A percentile compares a stretch with the other conserved stretches of the same genome.
Evolutionary conservation across 1,139 yeast genomes (phyloP).

Genomic region (Debaryomycetaceae sp.): DNA sequence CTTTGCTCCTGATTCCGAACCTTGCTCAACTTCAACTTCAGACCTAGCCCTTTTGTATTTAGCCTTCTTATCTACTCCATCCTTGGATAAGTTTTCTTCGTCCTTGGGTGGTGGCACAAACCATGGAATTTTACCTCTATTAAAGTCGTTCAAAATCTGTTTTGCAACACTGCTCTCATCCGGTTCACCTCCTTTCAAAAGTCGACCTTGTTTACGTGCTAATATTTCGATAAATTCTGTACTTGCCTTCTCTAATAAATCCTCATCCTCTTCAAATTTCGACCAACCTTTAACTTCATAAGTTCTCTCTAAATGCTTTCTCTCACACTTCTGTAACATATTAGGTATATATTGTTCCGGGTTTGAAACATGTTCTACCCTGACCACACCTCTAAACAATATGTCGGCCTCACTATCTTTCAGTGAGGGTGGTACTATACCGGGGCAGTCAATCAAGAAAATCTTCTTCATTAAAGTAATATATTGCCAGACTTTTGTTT

Average conservation of each 20-base stretch:
- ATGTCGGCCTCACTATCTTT: constrained; percentile 93
- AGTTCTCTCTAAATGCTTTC: constrained; percentile 90
- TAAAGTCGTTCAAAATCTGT: constrained; percentile 87
- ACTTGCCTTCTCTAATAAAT: constrained; percentile 49
- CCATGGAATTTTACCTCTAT: constrained; percentile 98
- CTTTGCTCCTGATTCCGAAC: constrained; percentile 9
- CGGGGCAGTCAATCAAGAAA: constrained; percentile 95
- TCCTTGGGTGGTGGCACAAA: constrained; percentile 90
- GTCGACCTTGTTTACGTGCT: constrained; percentile 90
- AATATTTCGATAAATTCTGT: constrained; percentile 82
- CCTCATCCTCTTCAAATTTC: constrained; percentile 39
- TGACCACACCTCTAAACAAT: constrained; percentile 91
- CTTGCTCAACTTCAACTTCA: constrained; percentile 31
- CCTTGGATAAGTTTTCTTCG: constrained; percentile 50
- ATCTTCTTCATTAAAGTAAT: constrained; percentile 94
- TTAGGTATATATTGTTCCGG: constrained; percentile 97
- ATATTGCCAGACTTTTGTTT: constrained; percentile 98
- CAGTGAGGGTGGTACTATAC: constrained; percentile 93
- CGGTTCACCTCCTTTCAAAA: constrained; percentile 96
- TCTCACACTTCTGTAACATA: constrained; percentile 77
- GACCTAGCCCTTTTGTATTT: constrained; percentile 50
- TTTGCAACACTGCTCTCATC: constrained; percentile 93
- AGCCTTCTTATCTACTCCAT: constrained; percentile 46
- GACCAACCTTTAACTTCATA: constrained; percentile 94
- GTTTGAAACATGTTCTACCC: constrained; percentile 92